phyloP scores from a whole-genome alignment of 306 rosid species.

The Betula pendula region DNA sequence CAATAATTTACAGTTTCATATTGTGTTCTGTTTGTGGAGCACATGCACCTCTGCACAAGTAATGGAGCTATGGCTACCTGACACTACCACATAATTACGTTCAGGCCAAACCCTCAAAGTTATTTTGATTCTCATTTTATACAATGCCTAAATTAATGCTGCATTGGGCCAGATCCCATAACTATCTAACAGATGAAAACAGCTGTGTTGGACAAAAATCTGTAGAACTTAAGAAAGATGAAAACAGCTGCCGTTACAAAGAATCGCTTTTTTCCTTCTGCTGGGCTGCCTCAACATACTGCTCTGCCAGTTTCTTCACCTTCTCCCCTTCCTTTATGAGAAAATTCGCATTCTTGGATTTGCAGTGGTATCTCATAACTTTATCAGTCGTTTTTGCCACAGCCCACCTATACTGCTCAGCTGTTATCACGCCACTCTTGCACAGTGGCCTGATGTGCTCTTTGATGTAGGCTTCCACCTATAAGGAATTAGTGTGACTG shows the following conservation, averaged over 20 bases:
- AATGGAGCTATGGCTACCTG: background rate
- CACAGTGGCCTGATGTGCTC: conserved; percentile 93
- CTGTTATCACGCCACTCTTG: conserved; percentile 88
- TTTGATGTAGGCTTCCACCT: conserved; percentile 94
- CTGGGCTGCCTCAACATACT: conserved; percentile 81
- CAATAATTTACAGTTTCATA: background rate
- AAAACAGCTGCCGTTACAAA: conserved; percentile 11
- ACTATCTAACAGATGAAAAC: conserved; percentile 22
- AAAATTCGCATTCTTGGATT: conserved; percentile 85
- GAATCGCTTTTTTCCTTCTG: conserved; percentile 54
- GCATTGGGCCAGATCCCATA: conserved; percentile 22
- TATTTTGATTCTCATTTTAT: conserved; percentile 5
- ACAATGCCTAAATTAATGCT: conserved; percentile 24
- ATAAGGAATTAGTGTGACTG: conserved; percentile 26
- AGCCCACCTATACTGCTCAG: conserved; percentile 93
- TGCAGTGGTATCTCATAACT: conserved; percentile 86
- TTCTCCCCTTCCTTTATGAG: conserved; percentile 97
- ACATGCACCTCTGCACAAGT: background rate
- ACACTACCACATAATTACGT: background rate
- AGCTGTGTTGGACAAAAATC: conserved; percentile 14
- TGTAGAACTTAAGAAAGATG: conserved; percentile 11
- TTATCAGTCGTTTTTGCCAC: conserved; percentile 82
- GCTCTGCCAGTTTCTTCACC: conserved; percentile 95
- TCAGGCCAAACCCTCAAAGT: background rate
- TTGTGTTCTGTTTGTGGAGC: background rate